A percentile compares a stretch with the other conserved stretches of the same genome.
phyloP scores from a whole-genome alignment of 2,329 filamentous ascomycete species.

The Trichoderma atroviride region DNA sequence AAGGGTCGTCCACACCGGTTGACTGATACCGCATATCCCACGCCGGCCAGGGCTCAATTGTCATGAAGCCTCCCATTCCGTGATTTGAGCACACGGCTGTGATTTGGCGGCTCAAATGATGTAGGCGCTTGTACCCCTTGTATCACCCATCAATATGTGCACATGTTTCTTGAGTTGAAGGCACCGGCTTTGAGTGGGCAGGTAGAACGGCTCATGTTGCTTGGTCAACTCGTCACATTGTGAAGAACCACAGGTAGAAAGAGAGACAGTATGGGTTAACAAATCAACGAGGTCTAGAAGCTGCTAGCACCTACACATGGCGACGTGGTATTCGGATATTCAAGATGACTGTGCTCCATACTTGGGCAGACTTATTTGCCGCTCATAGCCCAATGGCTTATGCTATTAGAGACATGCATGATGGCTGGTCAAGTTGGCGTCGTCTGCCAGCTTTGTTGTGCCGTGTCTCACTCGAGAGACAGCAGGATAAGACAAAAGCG shows the following conservation, averaged over 20 bases:
- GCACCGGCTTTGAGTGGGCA: neutral
- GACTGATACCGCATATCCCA: neutral
- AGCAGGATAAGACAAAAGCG: slow-evolving; percentile 7
- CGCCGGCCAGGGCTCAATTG: neutral
- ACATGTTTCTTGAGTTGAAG: neutral
- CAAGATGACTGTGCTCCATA: slow-evolving; percentile 4
- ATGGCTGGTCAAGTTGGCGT: slow-evolving; percentile 22
- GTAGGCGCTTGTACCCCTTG: neutral
- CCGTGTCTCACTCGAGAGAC: neutral
- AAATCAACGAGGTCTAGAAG: neutral
- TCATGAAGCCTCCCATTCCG: neutral
- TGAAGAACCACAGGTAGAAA: neutral
- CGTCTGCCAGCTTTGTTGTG: neutral
- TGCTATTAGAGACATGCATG: slow-evolving; percentile 25
- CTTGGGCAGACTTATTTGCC: neutral
- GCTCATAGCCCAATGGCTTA: slow-evolving; percentile 12
- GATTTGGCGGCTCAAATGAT: neutral
- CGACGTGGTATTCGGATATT: neutral
- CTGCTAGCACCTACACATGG: neutral
- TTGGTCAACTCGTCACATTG: neutral
- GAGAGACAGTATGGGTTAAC: neutral
- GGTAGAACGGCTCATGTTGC: neutral
- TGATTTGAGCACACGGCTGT: neutral
- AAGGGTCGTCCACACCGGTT: slow-evolving; percentile 8
- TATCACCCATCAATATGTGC: neutral